Base-by-base conservation (phyloP, 2,329 filamentous ascomycete genomes). In the Colletotrichum graminicola region DNA sequence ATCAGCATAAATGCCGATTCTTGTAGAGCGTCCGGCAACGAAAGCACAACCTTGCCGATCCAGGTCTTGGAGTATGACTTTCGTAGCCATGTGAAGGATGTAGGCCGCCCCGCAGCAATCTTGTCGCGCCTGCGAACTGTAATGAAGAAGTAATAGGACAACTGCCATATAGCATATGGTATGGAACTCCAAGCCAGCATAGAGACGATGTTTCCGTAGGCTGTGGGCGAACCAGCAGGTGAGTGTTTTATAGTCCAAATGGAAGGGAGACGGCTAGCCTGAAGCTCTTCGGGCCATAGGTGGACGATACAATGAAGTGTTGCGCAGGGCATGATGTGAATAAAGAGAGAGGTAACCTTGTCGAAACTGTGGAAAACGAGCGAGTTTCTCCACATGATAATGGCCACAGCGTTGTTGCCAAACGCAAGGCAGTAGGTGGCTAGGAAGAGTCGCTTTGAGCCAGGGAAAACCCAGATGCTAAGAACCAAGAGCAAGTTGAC, bases 321-420 rank as follows among this genome's bases (percentile, higher is more conserved):
- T 7, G 93, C 95, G 75, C 95, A 97, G 1, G 96, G 96, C 95
- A 99, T 99, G 77, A 99, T 97, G 81, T 99, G 96, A 76, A 99
- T 98, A 84, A 99, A 99, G n/a, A 99, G 87, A 79, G 94, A 96
- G 16, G 95, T 97, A 73, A 98, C 94, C 82, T 99, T 99, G 86
- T 99, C 96, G 82, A 99, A 91, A 79, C 94, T 97, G 85, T 99
- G 96, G 81, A 99, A 99, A 57, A 99, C 96, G 78, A 99, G 89
- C 41, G 95, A 98, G 81, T 99, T 99, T 74, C 96, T 91, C 96
- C 96, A 99, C 95, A 99, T 96, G 79, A 96, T 94, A 80, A 99
- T 98, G 16, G 96, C 96, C 57, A 98, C 91, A 26, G 96, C 96
- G 79, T 99, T 99, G 82, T 99, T 99, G 74, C 96, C 96, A 78